A percentile compares a stretch with the other conserved stretches of the same genome.
Evolutionary conservation across 345 rosid species (phyloP).

Genomic region (Hibiscus trionum): DNA sequence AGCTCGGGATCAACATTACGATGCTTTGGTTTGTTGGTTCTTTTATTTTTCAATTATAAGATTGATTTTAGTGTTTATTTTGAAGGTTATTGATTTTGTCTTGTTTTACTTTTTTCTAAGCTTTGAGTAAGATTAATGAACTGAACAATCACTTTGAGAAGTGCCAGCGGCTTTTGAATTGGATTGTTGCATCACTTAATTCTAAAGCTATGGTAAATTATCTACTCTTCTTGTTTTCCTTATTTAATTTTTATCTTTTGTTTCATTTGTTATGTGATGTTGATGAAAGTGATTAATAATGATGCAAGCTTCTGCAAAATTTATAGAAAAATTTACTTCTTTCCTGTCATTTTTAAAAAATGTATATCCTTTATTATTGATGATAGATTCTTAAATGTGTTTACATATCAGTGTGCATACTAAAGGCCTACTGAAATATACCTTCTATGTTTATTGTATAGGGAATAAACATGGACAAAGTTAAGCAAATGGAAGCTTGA

Average conservation of each 20-base stretch:
- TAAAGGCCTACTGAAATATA: not conserved
- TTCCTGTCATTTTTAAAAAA: not conserved
- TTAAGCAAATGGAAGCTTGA: conserved; percentile 94
- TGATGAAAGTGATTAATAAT: not conserved
- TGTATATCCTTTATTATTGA: not conserved
- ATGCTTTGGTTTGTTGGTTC: conserved; percentile 49
- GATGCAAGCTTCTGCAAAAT: not conserved
- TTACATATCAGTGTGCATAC: not conserved
- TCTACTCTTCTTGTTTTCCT: not conserved
- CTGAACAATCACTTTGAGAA: conserved; percentile 75
- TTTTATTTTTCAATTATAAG: not conserved
- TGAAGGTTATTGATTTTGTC: too few species aligned
- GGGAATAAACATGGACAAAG: conserved; percentile 88
- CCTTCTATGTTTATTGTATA: conserved; percentile 18
- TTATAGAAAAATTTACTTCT: not conserved
- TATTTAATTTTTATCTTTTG: not conserved
- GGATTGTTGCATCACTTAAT: conserved; percentile 60
- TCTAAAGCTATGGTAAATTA: conserved; percentile 53
- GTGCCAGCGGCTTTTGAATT: conserved; percentile 82
- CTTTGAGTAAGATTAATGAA: conserved; percentile 45
- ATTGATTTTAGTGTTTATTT: not conserved
- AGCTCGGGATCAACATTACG: conserved; percentile 70
- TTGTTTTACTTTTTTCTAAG: conserved; percentile 1
- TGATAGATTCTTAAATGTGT: not conserved
- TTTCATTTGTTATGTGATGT: not conserved